Conservation (phyloP, 1,139 yeast species). For the Kodamaea ohmeri region DNA sequence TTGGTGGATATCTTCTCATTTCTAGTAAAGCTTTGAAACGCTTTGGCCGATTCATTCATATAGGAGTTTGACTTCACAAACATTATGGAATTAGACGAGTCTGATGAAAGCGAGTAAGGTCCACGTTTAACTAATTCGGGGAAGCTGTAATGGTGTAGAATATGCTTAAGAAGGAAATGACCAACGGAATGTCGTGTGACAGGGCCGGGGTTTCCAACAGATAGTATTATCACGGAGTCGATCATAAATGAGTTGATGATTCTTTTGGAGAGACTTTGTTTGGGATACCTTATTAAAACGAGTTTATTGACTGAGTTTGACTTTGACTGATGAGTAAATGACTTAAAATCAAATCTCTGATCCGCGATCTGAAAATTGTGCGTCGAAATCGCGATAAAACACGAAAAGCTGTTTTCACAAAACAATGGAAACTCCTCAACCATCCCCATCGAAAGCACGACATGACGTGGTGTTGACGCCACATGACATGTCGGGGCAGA, state of each 20-base stretch:
- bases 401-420: neutral
- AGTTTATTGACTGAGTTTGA: too few relatives aligned
- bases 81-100: slow-evolving; percentile 19
- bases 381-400: neutral
- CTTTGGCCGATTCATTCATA: slow-evolving; percentile 42
- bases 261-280: too few relatives aligned
- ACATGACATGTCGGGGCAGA: slow-evolving; percentile 10
- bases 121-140: slow-evolving; percentile 22
- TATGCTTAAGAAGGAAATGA: slow-evolving; percentile 31
- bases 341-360: too few relatives aligned
- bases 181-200: slow-evolving; percentile 41
- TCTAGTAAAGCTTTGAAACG: slow-evolving; percentile 26
- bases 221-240: slow-evolving; percentile 28
- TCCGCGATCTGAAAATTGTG: neutral
- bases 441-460: slow-evolving; percentile 5
- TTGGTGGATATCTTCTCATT: slow-evolving; percentile 19
- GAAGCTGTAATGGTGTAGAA: slow-evolving; percentile 27
- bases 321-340: too few relatives aligned
- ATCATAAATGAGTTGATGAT: too few relatives aligned
- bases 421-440: slow-evolving; percentile 7
- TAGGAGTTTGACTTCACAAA: slow-evolving; percentile 39
- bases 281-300: too few relatives aligned
- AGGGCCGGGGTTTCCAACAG: slow-evolving; percentile 46
- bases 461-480: slow-evolving; percentile 6
- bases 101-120: slow-evolving; percentile 25